These are phyloP conservation scores for Pouteria glomerata DNA, from an alignment of 148 eudicot species.

Conservation along the genomic window DNA sequence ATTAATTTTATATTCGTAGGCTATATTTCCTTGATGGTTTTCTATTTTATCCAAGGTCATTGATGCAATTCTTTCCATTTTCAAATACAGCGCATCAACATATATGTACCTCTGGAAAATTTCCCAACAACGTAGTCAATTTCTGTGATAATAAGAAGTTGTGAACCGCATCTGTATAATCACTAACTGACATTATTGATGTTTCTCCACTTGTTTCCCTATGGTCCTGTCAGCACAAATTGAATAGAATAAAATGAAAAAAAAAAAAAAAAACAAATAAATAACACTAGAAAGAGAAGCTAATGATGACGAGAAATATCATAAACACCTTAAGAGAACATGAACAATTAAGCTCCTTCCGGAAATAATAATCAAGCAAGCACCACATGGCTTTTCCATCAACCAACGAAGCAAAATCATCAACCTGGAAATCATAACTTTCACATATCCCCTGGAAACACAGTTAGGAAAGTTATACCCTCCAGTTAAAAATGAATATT, in stretches of 20 bases:
- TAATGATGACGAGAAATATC: neutral
- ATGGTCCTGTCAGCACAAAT: constrained; percentile 42
- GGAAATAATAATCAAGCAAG: constrained; percentile 84
- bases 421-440: constrained; percentile 61
- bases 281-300: neutral
- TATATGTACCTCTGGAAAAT: constrained; percentile 75
- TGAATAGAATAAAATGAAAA: constrained; percentile 7
- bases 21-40: neutral
- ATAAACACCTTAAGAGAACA: constrained; percentile 46
- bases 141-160: constrained; percentile 84
- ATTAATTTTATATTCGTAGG: neutral
- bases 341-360: constrained; percentile 64
- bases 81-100: neutral
- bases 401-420: constrained; percentile 49
- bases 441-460: constrained; percentile 67
- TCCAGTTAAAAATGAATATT: neutral
- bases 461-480: neutral
- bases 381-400: constrained; percentile 99
- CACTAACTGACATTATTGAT: constrained; percentile 69
- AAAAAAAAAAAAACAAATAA: neutral
- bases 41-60: neutral
- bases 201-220: constrained; percentile 32
- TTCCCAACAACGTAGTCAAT: constrained; percentile 71
- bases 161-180: constrained; percentile 90
- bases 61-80: neutral